phyloP scores from a whole-genome alignment of 2,329 filamentous ascomycete species.

The Exophiala aquamarina region DNA sequence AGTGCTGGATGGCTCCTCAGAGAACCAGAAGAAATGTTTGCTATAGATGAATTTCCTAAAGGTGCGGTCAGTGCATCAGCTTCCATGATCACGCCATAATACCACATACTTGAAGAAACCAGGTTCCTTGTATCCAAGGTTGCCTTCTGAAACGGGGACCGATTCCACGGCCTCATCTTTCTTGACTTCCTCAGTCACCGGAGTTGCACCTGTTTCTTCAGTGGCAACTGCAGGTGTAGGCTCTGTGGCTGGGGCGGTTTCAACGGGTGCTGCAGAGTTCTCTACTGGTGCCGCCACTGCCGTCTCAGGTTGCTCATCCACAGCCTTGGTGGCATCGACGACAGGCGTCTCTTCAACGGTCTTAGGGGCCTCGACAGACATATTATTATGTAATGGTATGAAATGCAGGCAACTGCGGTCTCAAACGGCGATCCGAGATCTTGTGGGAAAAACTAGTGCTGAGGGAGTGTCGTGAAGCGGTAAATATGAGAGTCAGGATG shows the following conservation, averaged over 20 bases:
- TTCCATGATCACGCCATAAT: constrained; percentile 4
- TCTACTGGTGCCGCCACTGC: constrained; percentile 38
- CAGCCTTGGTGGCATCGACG: constrained; percentile 33
- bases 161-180: constrained; percentile 49
- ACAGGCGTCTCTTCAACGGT: constrained; percentile 60
- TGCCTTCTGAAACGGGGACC: constrained; percentile 77
- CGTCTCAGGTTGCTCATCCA: constrained; percentile 36
- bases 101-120: constrained; percentile 81
- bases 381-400: constrained; percentile 43
- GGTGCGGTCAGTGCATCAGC: background rate
- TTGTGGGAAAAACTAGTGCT: constrained; percentile 33
- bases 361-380: constrained; percentile 71
- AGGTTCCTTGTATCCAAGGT: constrained; percentile 85
- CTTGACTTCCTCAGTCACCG: constrained; percentile 40
- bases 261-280: constrained; percentile 32
- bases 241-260: constrained; percentile 17
- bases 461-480: constrained; percentile 7
- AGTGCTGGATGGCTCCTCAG: constrained; percentile 68
- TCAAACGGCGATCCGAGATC: constrained; percentile 20
- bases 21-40: constrained; percentile 93
- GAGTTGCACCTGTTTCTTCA: constrained; percentile 23
- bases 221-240: constrained; percentile 6
- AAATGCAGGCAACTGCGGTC: constrained; percentile 33
- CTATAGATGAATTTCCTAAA: constrained; percentile 79
- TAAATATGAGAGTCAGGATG: constrained; percentile 15